These are phyloP conservation scores for Trichoderma koningii DNA, from an alignment of 2,329 filamentous ascomycete genomes.

Conservation along the genomic window DNA sequence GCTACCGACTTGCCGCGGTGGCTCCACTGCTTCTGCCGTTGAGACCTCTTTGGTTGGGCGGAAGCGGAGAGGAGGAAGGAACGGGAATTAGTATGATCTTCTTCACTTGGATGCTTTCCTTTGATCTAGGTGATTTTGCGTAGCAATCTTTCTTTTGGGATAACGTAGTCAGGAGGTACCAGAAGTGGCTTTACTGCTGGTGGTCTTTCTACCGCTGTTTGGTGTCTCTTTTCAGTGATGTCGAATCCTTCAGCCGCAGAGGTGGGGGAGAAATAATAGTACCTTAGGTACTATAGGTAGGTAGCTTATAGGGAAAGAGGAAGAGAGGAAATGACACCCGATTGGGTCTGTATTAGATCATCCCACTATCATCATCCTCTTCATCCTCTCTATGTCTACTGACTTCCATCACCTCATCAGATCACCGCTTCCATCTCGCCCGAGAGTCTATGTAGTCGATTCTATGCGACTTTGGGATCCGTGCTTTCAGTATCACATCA, in stretches of 20 bases:
- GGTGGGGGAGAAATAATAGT: not conserved
- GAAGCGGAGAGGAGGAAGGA: constrained; percentile 2
- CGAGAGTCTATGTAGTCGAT: not conserved
- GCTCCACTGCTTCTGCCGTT: constrained; percentile 1
- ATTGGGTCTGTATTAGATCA: not conserved
- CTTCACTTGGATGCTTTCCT: too few species aligned
- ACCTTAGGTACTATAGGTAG: too few species aligned
- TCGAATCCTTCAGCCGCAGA: constrained; percentile 3
- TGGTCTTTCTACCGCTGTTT: not conserved
- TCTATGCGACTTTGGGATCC: not conserved
- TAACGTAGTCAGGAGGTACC: not conserved
- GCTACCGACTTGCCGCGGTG: not conserved
- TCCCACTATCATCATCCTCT: not conserved
- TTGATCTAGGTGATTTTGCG: too few species aligned
- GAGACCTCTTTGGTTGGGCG: constrained; percentile 6
- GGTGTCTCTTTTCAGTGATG: not conserved
- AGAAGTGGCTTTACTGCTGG: not conserved
- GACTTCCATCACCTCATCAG: not conserved
- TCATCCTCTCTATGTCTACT: not conserved
- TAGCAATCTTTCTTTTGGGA: not conserved
- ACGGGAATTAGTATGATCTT: too few species aligned
- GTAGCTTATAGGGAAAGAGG: not conserved
- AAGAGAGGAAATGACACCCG: not conserved
- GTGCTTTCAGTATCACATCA: not conserved
- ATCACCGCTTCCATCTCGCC: not conserved